phyloP scores from a whole-genome alignment of 441 rosid species.

The Eutrema salsugineum region DNA sequence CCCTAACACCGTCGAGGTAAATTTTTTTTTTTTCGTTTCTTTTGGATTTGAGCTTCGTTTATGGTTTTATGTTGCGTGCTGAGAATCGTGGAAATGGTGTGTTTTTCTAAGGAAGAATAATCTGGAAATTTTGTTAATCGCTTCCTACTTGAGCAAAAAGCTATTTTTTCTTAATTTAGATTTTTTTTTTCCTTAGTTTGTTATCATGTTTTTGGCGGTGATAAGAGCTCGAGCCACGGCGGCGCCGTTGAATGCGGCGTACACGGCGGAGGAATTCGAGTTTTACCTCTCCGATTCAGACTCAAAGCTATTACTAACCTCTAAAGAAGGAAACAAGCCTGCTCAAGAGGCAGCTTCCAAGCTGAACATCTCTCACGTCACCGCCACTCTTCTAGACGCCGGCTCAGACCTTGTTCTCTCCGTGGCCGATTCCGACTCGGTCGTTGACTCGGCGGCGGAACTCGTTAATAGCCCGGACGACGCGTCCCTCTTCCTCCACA shows the following conservation, averaged over 20 bases:
- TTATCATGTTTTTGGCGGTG: conserved; percentile 73
- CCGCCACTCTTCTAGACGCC: conserved; percentile 40
- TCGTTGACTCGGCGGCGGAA: conserved; percentile 7
- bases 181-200: conserved; percentile 44
- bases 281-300: conserved; percentile 89
- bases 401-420: conserved; percentile 49
- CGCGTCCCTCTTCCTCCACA: conserved; percentile 73
- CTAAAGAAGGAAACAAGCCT: conserved; percentile 48
- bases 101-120: no score
- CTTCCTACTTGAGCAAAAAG: background rate
- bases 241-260: conserved; percentile 78
- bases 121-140: background rate
- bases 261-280: conserved; percentile 84
- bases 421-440: conserved; percentile 25
- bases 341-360: conserved; percentile 74
- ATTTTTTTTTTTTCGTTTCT: background rate
- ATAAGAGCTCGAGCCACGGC: conserved; percentile 76
- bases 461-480: conserved; percentile 57
- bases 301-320: conserved; percentile 61
- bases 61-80: background rate
- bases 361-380: conserved; percentile 56
- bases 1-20: conserved; percentile 76
- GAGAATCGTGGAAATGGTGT: background rate
- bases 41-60: background rate
- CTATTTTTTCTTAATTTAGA: background rate